Conservation (phyloP, 2,329 filamentous ascomycete species). For the Microcera coccophila region DNA sequence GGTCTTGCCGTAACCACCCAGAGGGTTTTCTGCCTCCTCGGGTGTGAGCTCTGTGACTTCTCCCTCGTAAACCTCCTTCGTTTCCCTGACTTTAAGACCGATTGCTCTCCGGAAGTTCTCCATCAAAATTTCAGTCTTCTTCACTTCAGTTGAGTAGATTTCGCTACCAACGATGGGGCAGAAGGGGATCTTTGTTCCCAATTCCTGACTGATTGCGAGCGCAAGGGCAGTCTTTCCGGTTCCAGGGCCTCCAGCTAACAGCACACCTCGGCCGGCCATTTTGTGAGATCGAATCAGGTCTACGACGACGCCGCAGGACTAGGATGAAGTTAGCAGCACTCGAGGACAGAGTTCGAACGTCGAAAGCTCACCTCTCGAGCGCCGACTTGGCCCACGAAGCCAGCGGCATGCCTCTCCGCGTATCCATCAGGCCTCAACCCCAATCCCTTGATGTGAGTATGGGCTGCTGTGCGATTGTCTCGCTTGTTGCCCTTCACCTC, state of each 20-base stretch:
- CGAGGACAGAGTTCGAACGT: neutral
- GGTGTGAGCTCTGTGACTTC: constrained; percentile 97
- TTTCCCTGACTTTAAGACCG: constrained; percentile 93
- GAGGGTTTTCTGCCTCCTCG: constrained; percentile 95
- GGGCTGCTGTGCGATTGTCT: constrained; percentile 92
- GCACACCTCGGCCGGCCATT: constrained; percentile 91
- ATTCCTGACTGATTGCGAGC: constrained; percentile 90
- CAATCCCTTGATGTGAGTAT: constrained; percentile 96
- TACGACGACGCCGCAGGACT: constrained; percentile 94
- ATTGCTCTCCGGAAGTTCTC: constrained; percentile 98
- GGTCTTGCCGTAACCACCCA: constrained; percentile 94
- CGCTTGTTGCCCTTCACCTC: constrained; percentile 92
- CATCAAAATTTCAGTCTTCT: constrained; percentile 99
- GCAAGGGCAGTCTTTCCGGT: constrained; percentile 97
- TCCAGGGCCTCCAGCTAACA: constrained; percentile 90
- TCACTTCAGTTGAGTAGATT: constrained; percentile 95
- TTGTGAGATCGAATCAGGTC: constrained; percentile 95
- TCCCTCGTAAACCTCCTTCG: constrained; percentile 98
- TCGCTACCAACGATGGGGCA: constrained; percentile 98
- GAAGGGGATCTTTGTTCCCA: constrained; percentile 97
- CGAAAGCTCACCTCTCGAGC: constrained; percentile 71
- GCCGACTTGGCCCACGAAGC: constrained; percentile 83
- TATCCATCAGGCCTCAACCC: constrained; percentile 82
- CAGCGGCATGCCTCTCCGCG: constrained; percentile 72
- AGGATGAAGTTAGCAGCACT: constrained; percentile 16